Conservation (phyloP, 192 early-diverging fungal species). For the Thoreauomyces humboldtii region DNA sequence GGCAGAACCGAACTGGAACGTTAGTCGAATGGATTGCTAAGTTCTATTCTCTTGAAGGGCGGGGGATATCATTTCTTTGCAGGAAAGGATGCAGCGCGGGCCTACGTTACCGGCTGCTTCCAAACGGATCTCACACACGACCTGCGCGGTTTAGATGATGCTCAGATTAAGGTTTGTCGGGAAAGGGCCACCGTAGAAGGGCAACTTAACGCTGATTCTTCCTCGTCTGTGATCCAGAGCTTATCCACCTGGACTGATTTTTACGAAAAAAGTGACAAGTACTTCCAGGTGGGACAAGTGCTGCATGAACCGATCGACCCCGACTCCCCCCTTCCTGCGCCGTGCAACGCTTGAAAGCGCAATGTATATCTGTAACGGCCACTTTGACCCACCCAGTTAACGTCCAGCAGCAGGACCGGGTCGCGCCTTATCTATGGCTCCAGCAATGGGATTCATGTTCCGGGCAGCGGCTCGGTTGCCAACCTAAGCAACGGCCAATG, state of each 20-base stretch:
- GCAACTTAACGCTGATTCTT: too few species aligned
- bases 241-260: slow-evolving; percentile 82
- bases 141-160: slow-evolving; percentile 73
- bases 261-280: slow-evolving; percentile 84
- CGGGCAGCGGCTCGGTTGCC: too few species aligned
- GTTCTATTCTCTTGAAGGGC: slow-evolving; percentile 33
- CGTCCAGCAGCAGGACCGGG: too few species aligned
- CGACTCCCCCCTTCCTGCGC: slow-evolving; percentile 48
- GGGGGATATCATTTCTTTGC: slow-evolving; percentile 86
- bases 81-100: slow-evolving; percentile 88
- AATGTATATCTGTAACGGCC: too few species aligned
- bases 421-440: too few species aligned
- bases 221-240: slow-evolving; percentile 36
- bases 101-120: slow-evolving; percentile 95
- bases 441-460: too few species aligned
- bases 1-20: background rate
- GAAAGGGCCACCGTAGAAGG: background rate
- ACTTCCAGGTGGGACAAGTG: slow-evolving; percentile 83
- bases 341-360: background rate
- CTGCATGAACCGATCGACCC: slow-evolving; percentile 79
- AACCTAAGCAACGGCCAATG: too few species aligned
- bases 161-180: slow-evolving; percentile 67
- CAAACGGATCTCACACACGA: slow-evolving; percentile 92
- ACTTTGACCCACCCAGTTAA: too few species aligned
- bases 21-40: background rate